Percentiles rank a stretch among this genome's conserved stretches.
phyloP scores from a whole-genome alignment of 345 rosid species.

The Eutrema yunnanense region DNA sequence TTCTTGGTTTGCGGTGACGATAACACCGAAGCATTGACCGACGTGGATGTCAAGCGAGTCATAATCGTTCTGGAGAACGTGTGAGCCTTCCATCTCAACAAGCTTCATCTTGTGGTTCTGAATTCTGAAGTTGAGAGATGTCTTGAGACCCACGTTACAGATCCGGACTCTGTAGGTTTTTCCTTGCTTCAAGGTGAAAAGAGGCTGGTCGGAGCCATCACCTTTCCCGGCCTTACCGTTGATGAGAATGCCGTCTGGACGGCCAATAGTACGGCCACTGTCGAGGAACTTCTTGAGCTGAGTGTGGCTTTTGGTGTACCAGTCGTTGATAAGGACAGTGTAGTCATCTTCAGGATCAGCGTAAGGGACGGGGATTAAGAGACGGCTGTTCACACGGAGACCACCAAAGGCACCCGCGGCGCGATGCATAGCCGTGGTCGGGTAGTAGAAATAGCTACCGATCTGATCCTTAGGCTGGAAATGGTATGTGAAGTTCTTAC shows the following conservation, averaged over 20 bases:
- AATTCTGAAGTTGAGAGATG: conserved; percentile 53
- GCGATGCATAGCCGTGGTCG: conserved; percentile 42
- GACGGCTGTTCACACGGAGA: conserved; percentile 59
- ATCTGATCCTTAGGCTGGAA: conserved; percentile 91
- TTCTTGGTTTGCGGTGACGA: conserved; percentile 42
- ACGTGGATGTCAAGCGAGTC: conserved; percentile 63
- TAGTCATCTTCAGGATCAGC: conserved; percentile 56
- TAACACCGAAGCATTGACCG: conserved; percentile 47
- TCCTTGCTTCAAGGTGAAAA: conserved; percentile 51
- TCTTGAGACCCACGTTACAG: conserved; percentile 58
- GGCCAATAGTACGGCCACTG: conserved; percentile 43
- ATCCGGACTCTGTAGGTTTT: conserved; percentile 51
- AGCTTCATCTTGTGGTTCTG: conserved; percentile 59
- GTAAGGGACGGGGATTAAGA: conserved; percentile 63
- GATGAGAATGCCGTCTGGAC: conserved; percentile 52
- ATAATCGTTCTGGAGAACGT: conserved; percentile 50
- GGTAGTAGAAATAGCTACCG: conserved; percentile 65
- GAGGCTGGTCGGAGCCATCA: conserved; percentile 29
- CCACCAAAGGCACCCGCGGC: conserved; percentile 74
- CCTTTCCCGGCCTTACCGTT: conserved; percentile 47
- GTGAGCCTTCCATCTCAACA: conserved; percentile 75
- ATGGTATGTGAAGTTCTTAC: conserved; percentile 63
- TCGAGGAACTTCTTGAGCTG: conserved; percentile 39
- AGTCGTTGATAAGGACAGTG: conserved; percentile 53
- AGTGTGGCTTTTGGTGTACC: conserved; percentile 49